Conservation (phyloP, 2,329 filamentous ascomycete genomes). For the Cyclaneusma minus region DNA sequence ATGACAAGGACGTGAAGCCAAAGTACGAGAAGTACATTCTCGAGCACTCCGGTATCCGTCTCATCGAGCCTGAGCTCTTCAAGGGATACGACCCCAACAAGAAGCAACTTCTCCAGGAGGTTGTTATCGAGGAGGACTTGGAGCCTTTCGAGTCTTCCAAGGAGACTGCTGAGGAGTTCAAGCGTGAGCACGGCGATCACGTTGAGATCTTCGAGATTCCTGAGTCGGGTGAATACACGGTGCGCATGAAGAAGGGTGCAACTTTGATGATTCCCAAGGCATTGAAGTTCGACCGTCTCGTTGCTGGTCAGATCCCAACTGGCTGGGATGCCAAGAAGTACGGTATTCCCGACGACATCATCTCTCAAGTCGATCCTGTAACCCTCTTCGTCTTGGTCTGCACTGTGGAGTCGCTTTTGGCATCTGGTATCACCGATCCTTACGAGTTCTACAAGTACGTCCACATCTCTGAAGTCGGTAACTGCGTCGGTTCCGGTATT, state of each 20-base stretch:
- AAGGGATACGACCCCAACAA: slow-evolving; percentile 94
- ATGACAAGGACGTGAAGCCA: slow-evolving; percentile 93
- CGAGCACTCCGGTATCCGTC: slow-evolving; percentile 90
- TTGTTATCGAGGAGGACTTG: slow-evolving; percentile 92
- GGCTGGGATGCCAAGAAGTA: slow-evolving; percentile 96
- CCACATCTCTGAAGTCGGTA: slow-evolving; percentile 92
- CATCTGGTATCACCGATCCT: slow-evolving; percentile 91
- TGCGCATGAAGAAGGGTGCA: slow-evolving; percentile 90
- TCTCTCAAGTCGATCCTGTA: slow-evolving; percentile 91
- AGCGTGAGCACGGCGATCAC: slow-evolving; percentile 91
- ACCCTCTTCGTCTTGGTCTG: slow-evolving; percentile 91
- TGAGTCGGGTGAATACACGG: slow-evolving; percentile 85
- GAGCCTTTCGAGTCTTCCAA: slow-evolving; percentile 96
- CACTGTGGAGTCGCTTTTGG: slow-evolving; percentile 78
- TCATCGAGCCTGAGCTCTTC: slow-evolving; percentile 96
- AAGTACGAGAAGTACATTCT: slow-evolving; percentile 97
- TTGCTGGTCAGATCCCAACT: slow-evolving; percentile 91
- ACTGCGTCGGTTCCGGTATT: slow-evolving; percentile 97
- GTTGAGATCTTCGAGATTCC: slow-evolving; percentile 93
- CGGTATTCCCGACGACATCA: slow-evolving; percentile 93
- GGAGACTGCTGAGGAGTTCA: slow-evolving; percentile 95
- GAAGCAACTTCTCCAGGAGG: slow-evolving; percentile 96
- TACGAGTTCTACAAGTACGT: slow-evolving; percentile 99
- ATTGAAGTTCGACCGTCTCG: slow-evolving; percentile 88
- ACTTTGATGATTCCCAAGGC: slow-evolving; percentile 94